These are phyloP conservation scores for Moesziomyces parantarcticus DNA, from an alignment of 1,284 basidiomycete genomes.

Conservation along the genomic window DNA sequence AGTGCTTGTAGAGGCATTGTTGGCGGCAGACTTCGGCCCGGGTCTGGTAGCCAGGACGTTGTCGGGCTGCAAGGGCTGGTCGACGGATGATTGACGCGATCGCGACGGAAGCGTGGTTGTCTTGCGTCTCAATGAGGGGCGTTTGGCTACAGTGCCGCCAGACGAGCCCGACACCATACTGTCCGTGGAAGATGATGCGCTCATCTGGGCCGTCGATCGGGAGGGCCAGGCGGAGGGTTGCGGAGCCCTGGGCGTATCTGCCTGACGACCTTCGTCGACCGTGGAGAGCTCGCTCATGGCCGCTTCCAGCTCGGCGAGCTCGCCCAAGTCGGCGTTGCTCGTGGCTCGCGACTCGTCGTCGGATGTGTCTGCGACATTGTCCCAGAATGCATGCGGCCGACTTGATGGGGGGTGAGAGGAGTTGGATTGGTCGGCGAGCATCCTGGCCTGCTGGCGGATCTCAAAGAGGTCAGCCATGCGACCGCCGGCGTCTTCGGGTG, in stretches of 20 bases:
- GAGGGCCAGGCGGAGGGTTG: conserved; percentile 27
- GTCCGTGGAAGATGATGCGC: conserved; percentile 25
- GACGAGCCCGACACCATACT: conserved; percentile 17
- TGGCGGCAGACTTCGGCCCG: neutral
- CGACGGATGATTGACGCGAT: conserved; percentile 43
- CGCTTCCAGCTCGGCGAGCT: conserved; percentile 41
- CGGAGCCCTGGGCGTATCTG: conserved; percentile 20
- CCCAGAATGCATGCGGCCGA: conserved; percentile 15
- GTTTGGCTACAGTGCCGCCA: conserved; percentile 5
- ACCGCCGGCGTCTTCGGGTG: conserved; percentile 12
- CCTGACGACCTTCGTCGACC: conserved; percentile 20
- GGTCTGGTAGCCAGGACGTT: too few species aligned
- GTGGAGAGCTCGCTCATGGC: conserved; percentile 39
- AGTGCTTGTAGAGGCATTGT: neutral
- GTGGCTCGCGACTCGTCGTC: conserved; percentile 50
- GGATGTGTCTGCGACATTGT: conserved; percentile 27
- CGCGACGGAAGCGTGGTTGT: conserved; percentile 30
- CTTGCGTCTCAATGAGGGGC: conserved; percentile 30
- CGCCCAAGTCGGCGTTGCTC: conserved; percentile 42
- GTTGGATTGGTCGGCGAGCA: neutral
- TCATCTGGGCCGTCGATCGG: conserved; percentile 14
- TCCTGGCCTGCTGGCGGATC: conserved; percentile 16
- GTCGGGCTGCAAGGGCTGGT: conserved; percentile 16
- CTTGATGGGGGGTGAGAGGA: neutral
- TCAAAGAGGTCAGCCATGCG: conserved; percentile 40